Base-by-base conservation (phyloP, 768 basidiomycete genomes). In the Cystofilobasidium ferigula region DNA sequence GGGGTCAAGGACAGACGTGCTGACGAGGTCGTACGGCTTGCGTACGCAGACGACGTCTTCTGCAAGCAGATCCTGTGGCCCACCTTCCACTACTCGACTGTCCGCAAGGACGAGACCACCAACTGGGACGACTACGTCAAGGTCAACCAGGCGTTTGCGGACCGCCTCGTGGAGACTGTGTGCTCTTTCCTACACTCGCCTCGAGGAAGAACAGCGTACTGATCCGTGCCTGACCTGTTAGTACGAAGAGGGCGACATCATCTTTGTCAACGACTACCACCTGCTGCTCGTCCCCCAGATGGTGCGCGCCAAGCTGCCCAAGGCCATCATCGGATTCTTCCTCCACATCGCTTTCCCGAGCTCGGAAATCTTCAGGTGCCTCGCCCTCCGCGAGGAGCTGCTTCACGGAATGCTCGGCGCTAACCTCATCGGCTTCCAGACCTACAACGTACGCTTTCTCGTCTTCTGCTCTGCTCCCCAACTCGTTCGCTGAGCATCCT, bases 11-110 rank as follows among this genome's bases (percentile, higher is more conserved):
- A 18, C 32, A 9, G 13, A 24, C 24, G 32, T 57, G 13, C 56
- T 28, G 59, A 42, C 59, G n/a, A 24, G 36, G 18, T 26, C 13
- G 53, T 9, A 7, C 22, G 54, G 5, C 12, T 51, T 12, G 32
- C 35, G 22, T 18, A 36, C 13, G 6, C 22, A 67, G 65, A 68
- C 56, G 67, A 68, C 57, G 67, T 68, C n/a, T 68, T 62, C 43
- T 68, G 67, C 57, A 68, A 68, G 58, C 67, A 79, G 75, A 88
- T 91, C 22, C 80, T 91, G 34, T 92, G 89, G 89, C 89, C 89
- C 0, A 86, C 85, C 69, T 78, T 92, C 22, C 89, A 91, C 74
- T 91, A 89, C 71, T 86, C 86, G 13, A 82, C 90, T 57, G 77
- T 89, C 86, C 0, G 89, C 87, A 88, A 87, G 74, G 67, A 68